Evolutionary conservation across 1,284 basidiomycete genomes (phyloP), one percentile per base, ranked within the genome.

Genomic region (Tylopilus sp.): DNA sequence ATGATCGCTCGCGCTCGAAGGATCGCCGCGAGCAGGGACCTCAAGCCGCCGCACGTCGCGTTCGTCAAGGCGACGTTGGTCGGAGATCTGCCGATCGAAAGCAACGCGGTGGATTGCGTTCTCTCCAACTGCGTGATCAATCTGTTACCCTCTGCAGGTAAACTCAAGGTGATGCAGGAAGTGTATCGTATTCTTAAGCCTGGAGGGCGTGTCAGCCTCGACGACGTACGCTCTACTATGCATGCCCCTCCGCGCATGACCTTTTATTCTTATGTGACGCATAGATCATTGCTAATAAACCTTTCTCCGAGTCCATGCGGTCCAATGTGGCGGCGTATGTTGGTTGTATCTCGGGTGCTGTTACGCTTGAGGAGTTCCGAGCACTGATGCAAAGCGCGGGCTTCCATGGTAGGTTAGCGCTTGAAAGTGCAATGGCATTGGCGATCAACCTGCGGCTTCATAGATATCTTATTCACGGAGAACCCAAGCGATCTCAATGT

Each of bases 41-140:
- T 76, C 14, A 68, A 57, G 31, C 73, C 76, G 11, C 76, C 75
- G 1, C 72, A 73, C 5, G 75, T 76, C 35, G 65, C 74, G 0
- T 80, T 81, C 53, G 67, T 77, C 4, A 66, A 75, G 31, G 65
- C 73, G 0, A 57, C 63, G 7, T 57, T 77, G 21, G 70, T 71
- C 0, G 72, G 74, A 31, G 58, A 69, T 11, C 61, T 81, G 1
- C 80, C 79, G 1, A 71, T 81, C 41, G 60, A 66, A 35, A 71
- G 74, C 14, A 57, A 66, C 44, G 70, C 75, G 0, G 70, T 79
- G 15, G 76, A 82, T 53, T 79, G 76, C 51, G 65, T 82, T 17
- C 58, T 80, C 9, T 79, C 77, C 14, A 82, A 80, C 59, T 80
- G 78, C 47, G 77, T 79, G 6, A 66, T 81, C 58, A 78, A 80